Base-by-base conservation (phyloP, 176 grass and related monocot species). In the Hyparrhenia diplandra region DNA sequence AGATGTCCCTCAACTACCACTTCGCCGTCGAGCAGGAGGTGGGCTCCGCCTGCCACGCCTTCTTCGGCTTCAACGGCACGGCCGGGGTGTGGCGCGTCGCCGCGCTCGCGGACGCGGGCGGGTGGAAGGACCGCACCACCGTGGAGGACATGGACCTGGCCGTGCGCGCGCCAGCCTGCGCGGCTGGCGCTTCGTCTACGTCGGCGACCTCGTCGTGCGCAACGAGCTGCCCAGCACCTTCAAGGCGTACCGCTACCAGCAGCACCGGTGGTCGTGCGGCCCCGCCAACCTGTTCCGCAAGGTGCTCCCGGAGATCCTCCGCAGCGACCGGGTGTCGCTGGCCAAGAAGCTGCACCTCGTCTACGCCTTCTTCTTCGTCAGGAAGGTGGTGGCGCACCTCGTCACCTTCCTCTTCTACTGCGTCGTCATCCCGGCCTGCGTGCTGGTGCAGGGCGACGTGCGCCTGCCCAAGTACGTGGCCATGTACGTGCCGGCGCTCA, bases 131-230 rank as follows among this genome's bases (percentile, higher is more conserved):
- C 20, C 86, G 95, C 71, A 97, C 95, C 14, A 97, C 92, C 8
- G 90, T 97, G 14, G 95, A 97, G 85, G 95, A 97, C 73, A 97
- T 97, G 95, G 92, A 97, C 87, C 73, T 97, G 46, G 89, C 95
- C 18, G 92, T 97, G 49, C 78, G 95, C n/a, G n/a, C 67, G 95
- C 90, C 37, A 83, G 80, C 64, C 88, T 97, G 1, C 72, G 81
- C 37, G 92, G 92, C 2, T 97, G 94, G 94, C 88, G 84, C 30
- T 97, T 97, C 85, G 65, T 97, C 54, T 97, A 87, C 57, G 54
- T 72, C 0, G 88, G 78, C 2, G 83, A 92, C 80, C 46, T 97
- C 5, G 18, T 21, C 76, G 91, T 97, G 35, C 85, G 89, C 64
- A 97, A 88, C 82, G 87, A 97, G 83, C 89, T 94, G 37, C 94